A percentile compares a stretch with the other conserved stretches of the same genome.
These are phyloP conservation scores for Epichloe sp. DNA, from an alignment of 2,329 filamentous ascomycete genomes.

Conservation along the genomic window DNA sequence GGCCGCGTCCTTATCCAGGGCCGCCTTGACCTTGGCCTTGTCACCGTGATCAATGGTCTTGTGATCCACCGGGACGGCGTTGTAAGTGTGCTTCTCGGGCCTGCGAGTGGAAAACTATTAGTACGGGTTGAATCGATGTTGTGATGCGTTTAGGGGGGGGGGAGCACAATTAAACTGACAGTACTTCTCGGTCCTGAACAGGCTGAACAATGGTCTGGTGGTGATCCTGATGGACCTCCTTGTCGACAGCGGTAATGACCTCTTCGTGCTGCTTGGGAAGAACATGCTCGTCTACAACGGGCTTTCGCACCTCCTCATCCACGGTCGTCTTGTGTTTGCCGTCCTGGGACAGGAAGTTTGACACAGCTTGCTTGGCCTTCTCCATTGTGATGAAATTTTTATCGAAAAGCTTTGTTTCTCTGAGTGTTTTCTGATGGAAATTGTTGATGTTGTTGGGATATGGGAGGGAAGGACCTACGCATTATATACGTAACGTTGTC, in stretches of 20 bases:
- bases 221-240: slow-evolving; percentile 59
- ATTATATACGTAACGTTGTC: too few species aligned
- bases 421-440: too few species aligned
- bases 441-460: background rate
- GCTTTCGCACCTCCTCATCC: slow-evolving; percentile 48
- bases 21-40: slow-evolving; percentile 29
- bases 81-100: slow-evolving; percentile 51
- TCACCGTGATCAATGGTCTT: slow-evolving; percentile 49
- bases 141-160: too few species aligned
- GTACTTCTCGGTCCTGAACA: slow-evolving; percentile 25
- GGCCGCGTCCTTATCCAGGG: slow-evolving; percentile 36
- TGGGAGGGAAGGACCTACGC: background rate
- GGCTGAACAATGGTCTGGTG: slow-evolving; percentile 60
- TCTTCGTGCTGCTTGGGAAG: slow-evolving; percentile 48
- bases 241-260: slow-evolving; percentile 49
- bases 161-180: slow-evolving; percentile 26
- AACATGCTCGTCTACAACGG: slow-evolving; percentile 47
- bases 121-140: too few species aligned
- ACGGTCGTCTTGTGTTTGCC: slow-evolving; percentile 60
- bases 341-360: slow-evolving; percentile 44
- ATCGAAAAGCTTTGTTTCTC: too few species aligned
- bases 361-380: slow-evolving; percentile 49
- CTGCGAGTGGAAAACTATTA: slow-evolving; percentile 8
- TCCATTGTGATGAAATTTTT: slow-evolving; percentile 32
- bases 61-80: slow-evolving; percentile 45